Base-by-base conservation (phyloP, 208 protist genomes). In the Acanthamoeba castellanii region DNA sequence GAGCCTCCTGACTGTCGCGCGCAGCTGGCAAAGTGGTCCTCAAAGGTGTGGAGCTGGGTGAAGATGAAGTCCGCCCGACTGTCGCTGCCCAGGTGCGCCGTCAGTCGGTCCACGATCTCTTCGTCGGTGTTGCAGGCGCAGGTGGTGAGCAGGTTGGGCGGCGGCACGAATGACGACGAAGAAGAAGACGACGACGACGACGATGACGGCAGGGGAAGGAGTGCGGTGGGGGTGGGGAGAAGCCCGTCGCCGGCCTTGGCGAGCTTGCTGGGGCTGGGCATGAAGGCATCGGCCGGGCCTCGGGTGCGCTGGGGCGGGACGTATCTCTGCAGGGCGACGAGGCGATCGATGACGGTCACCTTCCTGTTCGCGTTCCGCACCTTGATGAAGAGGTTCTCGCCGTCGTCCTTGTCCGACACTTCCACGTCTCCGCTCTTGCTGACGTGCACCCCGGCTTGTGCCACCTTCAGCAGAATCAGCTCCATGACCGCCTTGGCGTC, bases 401-500 rank as follows among this genome's bases (percentile, higher is more conserved):
- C 55, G 50, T 64, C 82, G 27, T 89, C 82, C 30, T 64, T 89
- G 30, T 55, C 22, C 27, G 27, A 14, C 32, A 81, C 32, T 32
- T 27, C 14, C 32, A 81, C 72, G 14, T 81, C 37, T 18, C 72
- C 72, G 42, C 30, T 6, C 72, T 50, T 37, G 37, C 30, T 45
- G 32, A 81, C 72, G n/a, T 81, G 32, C 30, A 81, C 42, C 9
- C 42, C 32, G n/a, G 68, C 42, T 20, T 81, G 32, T 2, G 34
- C 20, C 72, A 64, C 55, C 45, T 30, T 55, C 42, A 89, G 47
- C 11, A 66, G 82, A 18, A 64, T 45, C 42, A 89, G 82, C 50
- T 89, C 82, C 82, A 89, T 89, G 8, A 34, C 45, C 7, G 82
- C 82, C 45, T 66, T 89, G 27, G 82, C 82, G 55, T 89, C 82